These are phyloP conservation scores for Quercus glauca DNA, from an alignment of 306 rosid species.

Conservation along the genomic window DNA sequence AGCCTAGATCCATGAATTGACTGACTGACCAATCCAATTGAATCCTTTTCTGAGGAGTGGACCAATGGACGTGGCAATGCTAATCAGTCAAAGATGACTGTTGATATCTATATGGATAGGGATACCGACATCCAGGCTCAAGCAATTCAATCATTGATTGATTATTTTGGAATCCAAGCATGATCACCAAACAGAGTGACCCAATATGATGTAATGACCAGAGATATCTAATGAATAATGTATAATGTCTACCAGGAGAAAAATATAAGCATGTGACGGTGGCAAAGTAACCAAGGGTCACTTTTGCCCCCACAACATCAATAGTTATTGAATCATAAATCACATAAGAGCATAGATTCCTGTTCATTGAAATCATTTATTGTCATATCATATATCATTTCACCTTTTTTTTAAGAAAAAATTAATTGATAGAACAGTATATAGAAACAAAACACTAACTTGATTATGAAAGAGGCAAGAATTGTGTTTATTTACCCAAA, in stretches of 20 bases:
- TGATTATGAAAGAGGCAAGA: no score
- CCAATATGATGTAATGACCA: slow-evolving; percentile 18
- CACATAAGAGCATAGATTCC: no score
- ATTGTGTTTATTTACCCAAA: no score
- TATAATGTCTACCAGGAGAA: background rate
- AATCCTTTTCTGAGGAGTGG: slow-evolving; percentile 12
- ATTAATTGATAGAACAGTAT: no score
- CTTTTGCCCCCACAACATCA: no score
- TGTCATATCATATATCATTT: no score
- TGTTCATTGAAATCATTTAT: no score
- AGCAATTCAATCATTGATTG: slow-evolving; percentile 19
- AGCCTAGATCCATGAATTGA: slow-evolving; percentile 1
- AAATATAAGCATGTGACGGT: no score
- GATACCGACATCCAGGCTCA: slow-evolving; percentile 17
- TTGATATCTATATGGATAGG: slow-evolving; percentile 28
- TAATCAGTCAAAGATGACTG: slow-evolving; percentile 21
- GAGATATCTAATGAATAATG: background rate
- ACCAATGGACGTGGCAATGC: slow-evolving; percentile 8
- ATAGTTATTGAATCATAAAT: no score
- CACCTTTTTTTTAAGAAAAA: no score
- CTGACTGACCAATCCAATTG: slow-evolving; percentile 21
- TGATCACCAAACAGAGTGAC: slow-evolving; percentile 14
- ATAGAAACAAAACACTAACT: no score
- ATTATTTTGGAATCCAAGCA: slow-evolving; percentile 16
- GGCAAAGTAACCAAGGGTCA: no score